Evolutionary conservation across 768 basidiomycete genomes (phyloP), one percentile per base, ranked within the genome.

Genomic region (Amanita fuliginea): DNA sequence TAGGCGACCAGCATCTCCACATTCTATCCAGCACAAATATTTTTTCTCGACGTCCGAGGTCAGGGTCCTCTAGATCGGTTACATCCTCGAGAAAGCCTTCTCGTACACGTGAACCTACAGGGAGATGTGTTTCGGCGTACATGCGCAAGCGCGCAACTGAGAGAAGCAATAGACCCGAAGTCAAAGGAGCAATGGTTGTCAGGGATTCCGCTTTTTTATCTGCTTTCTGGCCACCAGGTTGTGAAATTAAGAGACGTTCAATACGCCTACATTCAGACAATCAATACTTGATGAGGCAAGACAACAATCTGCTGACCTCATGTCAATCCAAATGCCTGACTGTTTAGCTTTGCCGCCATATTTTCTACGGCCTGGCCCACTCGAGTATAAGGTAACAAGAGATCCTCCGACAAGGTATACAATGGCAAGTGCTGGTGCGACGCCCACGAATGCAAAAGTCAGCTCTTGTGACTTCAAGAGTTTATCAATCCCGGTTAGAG

Each of bases 361-460:
- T 41, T 64, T 68, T 4, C 75, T 72, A 35, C 65, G 61, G 7
- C 74, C 75, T 24, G 66, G 66, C 1, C 75, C 72, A 6, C 76
- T 74, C 0, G 64, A 64, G 67, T 77, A 78, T 1, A 86, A 50
- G 1, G 65, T 64, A 9, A 67, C 56, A 3, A 83, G 26, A 60
- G 76, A 81, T 7, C 78, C 78, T 13, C 75, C 72, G 2, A 74
- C 51, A 1, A 82, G 69, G 56, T 93, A 94, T 3, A 93, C 76
- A 30, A 98, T 68, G 3, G 83, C 77, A 43, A 97, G 66, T 0
- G 86, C 83, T 7, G 95, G 95, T 0, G 95, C 93, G 13, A 98
- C 85, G 55, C 94, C 94, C 52, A 97, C 92, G 59, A 97, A 97
- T 4, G 88, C 95, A 58, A 99, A 99, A 1, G 92, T 96, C 39